Conservation (phyloP, 257 asterid species). For the Gentiana straminea region DNA sequence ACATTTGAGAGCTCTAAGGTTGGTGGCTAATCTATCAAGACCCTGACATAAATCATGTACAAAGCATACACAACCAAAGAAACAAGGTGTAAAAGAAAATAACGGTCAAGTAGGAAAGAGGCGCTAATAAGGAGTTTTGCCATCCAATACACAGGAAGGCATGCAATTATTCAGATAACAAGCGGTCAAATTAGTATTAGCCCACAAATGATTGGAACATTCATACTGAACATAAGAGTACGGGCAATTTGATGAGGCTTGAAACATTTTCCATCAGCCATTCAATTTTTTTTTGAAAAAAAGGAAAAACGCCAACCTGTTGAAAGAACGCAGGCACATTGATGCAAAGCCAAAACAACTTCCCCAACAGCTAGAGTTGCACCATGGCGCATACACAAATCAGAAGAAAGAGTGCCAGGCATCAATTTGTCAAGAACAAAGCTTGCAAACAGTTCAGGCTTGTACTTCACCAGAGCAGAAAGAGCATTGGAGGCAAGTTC, state of each 20-base stretch:
- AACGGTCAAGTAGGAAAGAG: too few relatives aligned
- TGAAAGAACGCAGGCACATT: conserved; percentile 46
- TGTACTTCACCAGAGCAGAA: conserved; percentile 69
- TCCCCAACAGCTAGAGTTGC: conserved; percentile 89
- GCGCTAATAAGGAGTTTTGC: too few relatives aligned
- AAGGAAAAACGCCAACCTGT: conserved; percentile 38
- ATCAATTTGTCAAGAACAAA: conserved; percentile 52
- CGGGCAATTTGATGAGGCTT: background rate
- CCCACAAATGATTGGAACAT: too few relatives aligned
- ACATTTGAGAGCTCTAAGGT: too few relatives aligned
- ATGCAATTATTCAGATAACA: too few relatives aligned
- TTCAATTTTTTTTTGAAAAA: conserved; percentile 6
- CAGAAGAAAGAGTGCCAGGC: conserved; percentile 85
- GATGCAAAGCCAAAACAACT: conserved; percentile 68
- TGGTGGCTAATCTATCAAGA: too few relatives aligned
- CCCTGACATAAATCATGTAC: too few relatives aligned
- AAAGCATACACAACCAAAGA: too few relatives aligned
- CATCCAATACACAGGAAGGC: too few relatives aligned
- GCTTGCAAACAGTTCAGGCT: conserved; percentile 70
- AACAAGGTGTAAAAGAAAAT: too few relatives aligned
- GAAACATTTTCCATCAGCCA: background rate
- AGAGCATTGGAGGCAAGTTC: conserved; percentile 92
- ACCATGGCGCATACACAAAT: conserved; percentile 95
- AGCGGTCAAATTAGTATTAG: too few relatives aligned
- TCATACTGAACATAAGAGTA: too few relatives aligned